Conservation (phyloP, 2,329 filamentous ascomycete genomes). For the Aureobasidium sp. region DNA sequence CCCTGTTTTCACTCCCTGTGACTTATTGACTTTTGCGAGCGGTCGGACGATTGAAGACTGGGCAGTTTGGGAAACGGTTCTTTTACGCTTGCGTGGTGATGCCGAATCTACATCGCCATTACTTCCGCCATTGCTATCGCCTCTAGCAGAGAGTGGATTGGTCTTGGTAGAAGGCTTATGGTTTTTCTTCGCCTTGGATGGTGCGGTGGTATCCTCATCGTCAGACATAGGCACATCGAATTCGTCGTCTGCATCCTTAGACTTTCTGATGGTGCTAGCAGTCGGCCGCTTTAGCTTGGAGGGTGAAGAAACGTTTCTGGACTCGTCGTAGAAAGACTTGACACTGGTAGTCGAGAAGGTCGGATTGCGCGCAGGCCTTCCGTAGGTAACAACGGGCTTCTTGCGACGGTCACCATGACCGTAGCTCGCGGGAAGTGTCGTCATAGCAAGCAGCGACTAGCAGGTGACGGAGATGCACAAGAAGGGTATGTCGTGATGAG, state of each 20-base stretch:
- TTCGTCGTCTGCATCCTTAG: slow-evolving; percentile 17
- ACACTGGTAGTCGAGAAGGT: slow-evolving; percentile 6
- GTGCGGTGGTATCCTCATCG: slow-evolving; percentile 19
- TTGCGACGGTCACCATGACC: slow-evolving; percentile 18
- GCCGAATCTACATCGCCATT: not conserved
- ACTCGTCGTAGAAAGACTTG: slow-evolving; percentile 3
- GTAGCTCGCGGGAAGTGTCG: not conserved
- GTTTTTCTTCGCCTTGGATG: not conserved
- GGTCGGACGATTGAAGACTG: not conserved
- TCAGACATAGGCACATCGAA: slow-evolving; percentile 36
- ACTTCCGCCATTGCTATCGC: not conserved
- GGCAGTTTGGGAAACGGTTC: not conserved
- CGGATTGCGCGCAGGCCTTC: slow-evolving; percentile 24
- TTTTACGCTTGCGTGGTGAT: slow-evolving; percentile 5
- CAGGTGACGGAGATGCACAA: not conserved
- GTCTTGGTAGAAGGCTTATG: not conserved
- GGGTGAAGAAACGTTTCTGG: not conserved
- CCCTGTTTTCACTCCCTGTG: not conserved
- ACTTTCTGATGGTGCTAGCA: not conserved
- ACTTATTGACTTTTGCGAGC: not conserved
- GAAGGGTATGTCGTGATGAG: not conserved
- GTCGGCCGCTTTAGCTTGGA: slow-evolving; percentile 6
- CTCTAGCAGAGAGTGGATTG: not conserved
- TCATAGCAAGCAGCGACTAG: not conserved
- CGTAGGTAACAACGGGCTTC: slow-evolving; percentile 29